These are phyloP conservation scores for Cladosporium sp. DNA, from an alignment of 2,329 filamentous ascomycete species.

Conservation along the genomic window DNA sequence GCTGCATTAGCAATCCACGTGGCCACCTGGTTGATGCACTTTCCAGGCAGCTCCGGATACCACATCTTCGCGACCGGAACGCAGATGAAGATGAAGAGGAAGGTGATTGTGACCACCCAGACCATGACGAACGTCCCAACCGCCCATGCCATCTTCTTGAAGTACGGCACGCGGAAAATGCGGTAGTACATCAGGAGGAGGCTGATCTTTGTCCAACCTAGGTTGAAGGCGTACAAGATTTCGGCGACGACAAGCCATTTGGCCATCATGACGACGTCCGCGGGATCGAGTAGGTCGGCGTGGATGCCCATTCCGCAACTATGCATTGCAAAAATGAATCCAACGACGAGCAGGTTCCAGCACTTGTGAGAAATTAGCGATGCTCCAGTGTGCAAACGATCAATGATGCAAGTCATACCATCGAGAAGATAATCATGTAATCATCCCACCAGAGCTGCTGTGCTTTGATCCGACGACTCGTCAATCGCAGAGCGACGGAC, in stretches of 20 bases:
- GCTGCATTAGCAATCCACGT: conserved; percentile 40
- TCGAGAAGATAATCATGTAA: conserved; percentile 37
- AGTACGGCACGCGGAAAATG: conserved; percentile 40
- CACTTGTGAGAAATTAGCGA: background rate
- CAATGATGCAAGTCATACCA: conserved; percentile 29
- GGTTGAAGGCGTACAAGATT: conserved; percentile 33
- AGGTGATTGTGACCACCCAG: conserved; percentile 33
- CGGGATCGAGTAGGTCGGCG: conserved; percentile 23
- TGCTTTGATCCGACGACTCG: conserved; percentile 37
- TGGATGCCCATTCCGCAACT: conserved; percentile 23
- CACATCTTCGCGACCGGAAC: conserved; percentile 45
- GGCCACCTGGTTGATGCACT: conserved; percentile 42
- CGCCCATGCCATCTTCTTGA: conserved; percentile 38
- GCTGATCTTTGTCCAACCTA: conserved; percentile 47
- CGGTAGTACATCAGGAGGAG: conserved; percentile 52
- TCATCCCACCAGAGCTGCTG: conserved; percentile 40
- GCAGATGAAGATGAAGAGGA: conserved; percentile 45
- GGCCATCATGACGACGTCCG: conserved; percentile 26
- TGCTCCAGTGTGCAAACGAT: background rate
- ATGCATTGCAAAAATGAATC: conserved; percentile 32
- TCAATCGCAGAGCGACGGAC: conserved; percentile 37
- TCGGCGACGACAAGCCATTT: conserved; percentile 36
- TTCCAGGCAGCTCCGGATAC: conserved; percentile 34
- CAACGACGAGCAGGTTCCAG: conserved; percentile 29
- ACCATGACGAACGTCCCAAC: conserved; percentile 39